Evolutionary conservation across 352 stramenopile genomes (phyloP).

Genomic region (Globisporangium iwayamae): DNA sequence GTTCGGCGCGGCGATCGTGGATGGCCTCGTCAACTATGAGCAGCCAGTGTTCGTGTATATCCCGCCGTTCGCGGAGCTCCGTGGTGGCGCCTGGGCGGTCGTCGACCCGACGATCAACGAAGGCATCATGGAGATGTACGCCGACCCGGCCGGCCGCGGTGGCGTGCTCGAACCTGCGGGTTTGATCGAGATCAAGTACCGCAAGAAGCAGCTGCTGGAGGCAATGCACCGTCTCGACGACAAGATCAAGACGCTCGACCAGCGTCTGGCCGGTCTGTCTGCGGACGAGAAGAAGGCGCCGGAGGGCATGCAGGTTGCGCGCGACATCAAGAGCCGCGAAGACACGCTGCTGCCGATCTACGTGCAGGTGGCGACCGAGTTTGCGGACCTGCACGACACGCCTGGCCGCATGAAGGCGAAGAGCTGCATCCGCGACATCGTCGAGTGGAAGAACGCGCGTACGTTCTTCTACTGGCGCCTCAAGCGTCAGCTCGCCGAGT

Average conservation of each 20-base stretch:
- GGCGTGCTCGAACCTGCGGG: slow-evolving; percentile 99
- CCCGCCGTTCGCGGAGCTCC: slow-evolving; percentile 97
- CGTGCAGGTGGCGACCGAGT: slow-evolving; percentile 98
- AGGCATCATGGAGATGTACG: slow-evolving; percentile 99
- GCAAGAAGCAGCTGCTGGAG: slow-evolving; percentile 94
- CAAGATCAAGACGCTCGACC: slow-evolving; percentile 87
- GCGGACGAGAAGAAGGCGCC: slow-evolving; percentile 39
- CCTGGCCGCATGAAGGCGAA: slow-evolving; percentile 99
- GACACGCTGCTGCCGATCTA: slow-evolving; percentile 95
- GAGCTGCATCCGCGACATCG: slow-evolving; percentile 95
- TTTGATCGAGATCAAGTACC: slow-evolving; percentile 99
- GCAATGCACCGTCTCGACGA: slow-evolving; percentile 97
- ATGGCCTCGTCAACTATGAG: slow-evolving; percentile 98
- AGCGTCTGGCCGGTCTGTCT: slow-evolving; percentile 55
- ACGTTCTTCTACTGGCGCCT: slow-evolving; percentile 99
- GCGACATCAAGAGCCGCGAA: slow-evolving; percentile 93
- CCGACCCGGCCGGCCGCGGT: slow-evolving; percentile 89
- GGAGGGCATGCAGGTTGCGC: slow-evolving; percentile 61
- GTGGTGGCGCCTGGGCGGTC: slow-evolving; percentile 98
- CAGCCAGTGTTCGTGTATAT: slow-evolving; percentile 99
- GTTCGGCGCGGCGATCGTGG: slow-evolving; percentile 99
- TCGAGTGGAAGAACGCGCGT: slow-evolving; percentile 94
- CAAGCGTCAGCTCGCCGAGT: slow-evolving; percentile 96
- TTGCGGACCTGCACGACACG: slow-evolving; percentile 99
- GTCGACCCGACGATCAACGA: slow-evolving; percentile 99